Percentiles rank a stretch among this genome's conserved stretches.
These are phyloP conservation scores for Rutstroemia sydowiana DNA, from an alignment of 2,329 filamentous ascomycete species.

Conservation along the genomic window DNA sequence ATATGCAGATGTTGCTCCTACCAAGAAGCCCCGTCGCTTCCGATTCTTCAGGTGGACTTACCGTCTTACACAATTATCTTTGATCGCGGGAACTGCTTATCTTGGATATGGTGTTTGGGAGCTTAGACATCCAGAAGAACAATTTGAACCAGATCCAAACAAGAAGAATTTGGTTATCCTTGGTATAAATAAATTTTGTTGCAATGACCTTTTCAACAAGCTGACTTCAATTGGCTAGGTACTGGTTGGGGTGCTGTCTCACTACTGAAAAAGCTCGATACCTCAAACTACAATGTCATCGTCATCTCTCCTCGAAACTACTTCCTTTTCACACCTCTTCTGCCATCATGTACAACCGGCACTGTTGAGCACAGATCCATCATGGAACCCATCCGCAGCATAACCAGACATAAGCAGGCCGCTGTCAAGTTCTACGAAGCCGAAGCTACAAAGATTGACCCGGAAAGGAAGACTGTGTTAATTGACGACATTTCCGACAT, in stretches of 20 bases:
- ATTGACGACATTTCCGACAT: slow-evolving; percentile 91
- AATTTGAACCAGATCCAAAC: slow-evolving; percentile 67
- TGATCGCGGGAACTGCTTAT: slow-evolving; percentile 61
- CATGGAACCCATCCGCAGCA: slow-evolving; percentile 97
- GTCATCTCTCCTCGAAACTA: slow-evolving; percentile 98
- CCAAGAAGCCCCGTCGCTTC: slow-evolving; percentile 51
- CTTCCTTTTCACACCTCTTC: slow-evolving; percentile 97
- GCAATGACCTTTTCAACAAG: background rate
- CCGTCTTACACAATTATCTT: slow-evolving; percentile 72
- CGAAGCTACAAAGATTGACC: slow-evolving; percentile 91
- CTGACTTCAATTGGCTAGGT: slow-evolving; percentile 44
- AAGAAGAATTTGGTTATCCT: slow-evolving; percentile 98
- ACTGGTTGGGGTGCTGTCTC: slow-evolving; percentile 96
- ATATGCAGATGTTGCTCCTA: slow-evolving; percentile 37
- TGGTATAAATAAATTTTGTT: slow-evolving; percentile 47
- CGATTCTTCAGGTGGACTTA: slow-evolving; percentile 70
- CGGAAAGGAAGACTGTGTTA: slow-evolving; percentile 78
- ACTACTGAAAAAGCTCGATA: slow-evolving; percentile 96
- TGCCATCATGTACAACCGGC: slow-evolving; percentile 95
- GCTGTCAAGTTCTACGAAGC: slow-evolving; percentile 97
- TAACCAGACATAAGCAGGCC: slow-evolving; percentile 89
- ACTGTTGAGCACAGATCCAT: slow-evolving; percentile 98
- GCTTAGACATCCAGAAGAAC: slow-evolving; percentile 72
- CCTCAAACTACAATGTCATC: slow-evolving; percentile 97
- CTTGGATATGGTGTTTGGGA: slow-evolving; percentile 76